A percentile compares a stretch with the other conserved stretches of the same genome.
Conservation (phyloP, 495 filamentous ascomycete species). For the Pseudevernia furfuracea region DNA sequence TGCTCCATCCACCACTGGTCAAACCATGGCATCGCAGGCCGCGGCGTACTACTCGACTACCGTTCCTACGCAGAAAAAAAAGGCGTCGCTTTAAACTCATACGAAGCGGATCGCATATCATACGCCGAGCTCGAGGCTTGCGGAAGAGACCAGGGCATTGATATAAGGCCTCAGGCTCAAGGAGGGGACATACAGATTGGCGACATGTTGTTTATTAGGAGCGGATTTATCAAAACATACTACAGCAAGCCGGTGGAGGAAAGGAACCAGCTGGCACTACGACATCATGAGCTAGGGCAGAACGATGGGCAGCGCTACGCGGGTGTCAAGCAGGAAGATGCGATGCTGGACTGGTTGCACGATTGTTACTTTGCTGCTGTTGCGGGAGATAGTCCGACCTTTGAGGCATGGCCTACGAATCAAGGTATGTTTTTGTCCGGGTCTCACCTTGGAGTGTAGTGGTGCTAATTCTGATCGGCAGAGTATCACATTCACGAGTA, state of each 20-base stretch:
- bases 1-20: constrained; percentile 46
- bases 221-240: constrained; percentile 56
- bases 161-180: constrained; percentile 44
- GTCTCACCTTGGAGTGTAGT: neutral
- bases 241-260: constrained; percentile 35
- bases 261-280: constrained; percentile 34
- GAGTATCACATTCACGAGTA: constrained; percentile 21
- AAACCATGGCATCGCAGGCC: constrained; percentile 46
- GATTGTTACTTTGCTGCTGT: constrained; percentile 49
- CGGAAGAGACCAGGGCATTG: constrained; percentile 48
- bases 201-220: constrained; percentile 62
- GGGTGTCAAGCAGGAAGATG: constrained; percentile 51
- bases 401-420: constrained; percentile 52
- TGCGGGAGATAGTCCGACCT: constrained; percentile 52
- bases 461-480: neutral
- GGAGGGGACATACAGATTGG: constrained; percentile 50
- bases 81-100: constrained; percentile 47
- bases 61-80: constrained; percentile 39
- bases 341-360: constrained; percentile 47
- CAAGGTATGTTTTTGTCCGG: constrained; percentile 28
- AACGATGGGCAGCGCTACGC: constrained; percentile 44
- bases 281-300: constrained; percentile 34
- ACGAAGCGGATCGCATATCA: constrained; percentile 54
- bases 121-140: constrained; percentile 50
- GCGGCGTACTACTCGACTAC: constrained; percentile 55